Base-by-base conservation (phyloP, 2,329 filamentous ascomycete species). In the Penicillium paneum region DNA sequence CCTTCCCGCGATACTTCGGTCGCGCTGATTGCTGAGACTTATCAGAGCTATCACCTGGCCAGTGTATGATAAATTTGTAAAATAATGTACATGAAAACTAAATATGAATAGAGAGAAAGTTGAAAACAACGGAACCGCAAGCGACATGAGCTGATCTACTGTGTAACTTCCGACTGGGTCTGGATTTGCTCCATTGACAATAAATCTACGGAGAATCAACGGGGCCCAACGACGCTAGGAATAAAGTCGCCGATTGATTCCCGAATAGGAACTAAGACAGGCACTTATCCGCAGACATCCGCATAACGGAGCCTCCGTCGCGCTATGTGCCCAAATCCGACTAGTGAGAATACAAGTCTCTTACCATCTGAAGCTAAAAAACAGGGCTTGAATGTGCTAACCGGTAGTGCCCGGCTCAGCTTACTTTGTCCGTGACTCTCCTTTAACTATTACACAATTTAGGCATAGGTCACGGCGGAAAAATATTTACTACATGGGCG, bases 1-100 rank as follows among this genome's bases (percentile, higher is more conserved):
- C 89, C 28, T 97, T 96, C 69, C 92, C 92, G 44, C 83, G 92
- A 64, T 92, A 75, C 59, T 76, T 72, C 57, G 81, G 81, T 62
- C 78, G 73, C 73, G 82, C 69, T 64, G 83, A 76, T 75, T 76
- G 81, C 77, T 76, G 61, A 57, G 29, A 29, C 29, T 41, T 28
- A 47, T 13, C 45, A 19, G 36, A 21, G 41, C 32, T 44, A 42
- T 55, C 17, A 10, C 13, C 13, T 47, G 31, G 43, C 52, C 35
- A 55, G 31, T 61, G 61, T 63, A 62, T 52, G 41, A 59, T 62
- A 45, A 24, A 56, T 51, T 21, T 62, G 58, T 63, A 64, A 38
- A 43, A 62, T 63, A 62, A 50, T 46, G 52, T 40, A 36, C 34
- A 44, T 26, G 13, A 26, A 54, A 28, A 29, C 12, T n/a, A 21